Base-by-base conservation (phyloP, 2,329 filamentous ascomycete species). In the Diaporthe nobilis region DNA sequence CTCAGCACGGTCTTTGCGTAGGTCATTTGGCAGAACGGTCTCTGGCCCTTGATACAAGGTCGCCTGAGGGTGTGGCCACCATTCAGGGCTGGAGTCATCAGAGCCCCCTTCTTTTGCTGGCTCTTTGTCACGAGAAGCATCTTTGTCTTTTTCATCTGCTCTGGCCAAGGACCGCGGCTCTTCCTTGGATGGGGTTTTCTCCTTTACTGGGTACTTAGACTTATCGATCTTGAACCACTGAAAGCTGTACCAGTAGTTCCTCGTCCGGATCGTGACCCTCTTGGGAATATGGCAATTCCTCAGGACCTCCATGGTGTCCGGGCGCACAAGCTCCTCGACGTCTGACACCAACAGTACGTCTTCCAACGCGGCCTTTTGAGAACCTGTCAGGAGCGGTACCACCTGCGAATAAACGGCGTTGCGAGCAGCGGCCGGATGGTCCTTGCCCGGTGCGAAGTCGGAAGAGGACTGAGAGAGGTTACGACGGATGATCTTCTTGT, bases 61-160 rank as follows among this genome's bases (percentile, higher is more conserved):
- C 22, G 85, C 87, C 79, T 88, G 85, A 8, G 86, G 85, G 79
- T 87, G 86, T 39, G 79, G 75, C 86, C 86, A 88, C 75, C 86
- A 77, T 28, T 79, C 77, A 7, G 81, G 81, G 73, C 44, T 71
- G 37, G 51, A 44, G 31, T 28, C 39, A 22, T 71, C 65, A 15
- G 28, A 60, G 9, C 22, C 57, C 12, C 17, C n/a, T 10, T 28
- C 25, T 7, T 55, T 68, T 6, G 47, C 25, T 31, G 25, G 1
- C 2, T 53, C 25, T 42, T 57, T 63, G 34, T 17, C 44, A 0
- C 7, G 49, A 2, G 37, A 17, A 44, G 39, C 15, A 15, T 37
- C 57, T 15, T 58, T 12, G 17, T 63, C 71, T 47, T 34, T 44
- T 57, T 47, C 51, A 31, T 47, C 25, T 2, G 34, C 4, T 15